These are phyloP conservation scores for Trichoderma atroviride DNA, from an alignment of 2,329 filamentous ascomycete species.

Conservation along the genomic window DNA sequence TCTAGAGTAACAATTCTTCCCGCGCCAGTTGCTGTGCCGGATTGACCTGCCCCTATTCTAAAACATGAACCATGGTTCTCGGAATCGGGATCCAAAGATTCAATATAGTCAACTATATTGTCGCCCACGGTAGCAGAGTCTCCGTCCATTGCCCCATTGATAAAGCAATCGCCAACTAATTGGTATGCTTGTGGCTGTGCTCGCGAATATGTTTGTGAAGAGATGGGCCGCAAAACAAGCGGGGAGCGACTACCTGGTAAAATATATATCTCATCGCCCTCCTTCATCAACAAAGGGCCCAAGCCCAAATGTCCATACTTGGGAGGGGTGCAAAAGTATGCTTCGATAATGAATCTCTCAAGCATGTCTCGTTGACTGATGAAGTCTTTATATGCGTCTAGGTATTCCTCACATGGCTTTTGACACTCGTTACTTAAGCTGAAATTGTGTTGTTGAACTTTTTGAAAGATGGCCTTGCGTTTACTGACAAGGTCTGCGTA, in stretches of 20 bases:
- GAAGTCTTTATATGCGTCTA: background rate
- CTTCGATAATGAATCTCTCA: background rate
- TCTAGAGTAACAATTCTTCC: background rate
- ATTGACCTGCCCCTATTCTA: background rate
- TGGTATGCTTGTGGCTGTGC: background rate
- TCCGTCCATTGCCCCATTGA: background rate
- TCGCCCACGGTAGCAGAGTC: background rate
- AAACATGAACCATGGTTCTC: background rate
- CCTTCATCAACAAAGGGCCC: slow-evolving; percentile 1
- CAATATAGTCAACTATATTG: background rate
- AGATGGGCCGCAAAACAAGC: background rate
- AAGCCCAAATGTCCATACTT: background rate
- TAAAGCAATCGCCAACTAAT: background rate
- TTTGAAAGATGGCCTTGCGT: background rate
- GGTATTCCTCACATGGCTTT: background rate
- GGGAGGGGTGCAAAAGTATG: background rate
- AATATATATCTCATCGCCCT: slow-evolving; percentile 3
- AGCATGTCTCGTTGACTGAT: background rate
- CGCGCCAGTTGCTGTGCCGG: no score
- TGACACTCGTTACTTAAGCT: background rate
- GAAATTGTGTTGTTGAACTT: background rate
- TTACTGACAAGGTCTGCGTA: background rate
- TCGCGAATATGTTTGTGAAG: no score
- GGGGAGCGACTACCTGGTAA: background rate
- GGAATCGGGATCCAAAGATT: background rate